A percentile compares a stretch with the other conserved stretches of the same genome.
These are phyloP conservation scores for Roridomyces roridus DNA, from an alignment of 768 basidiomycete genomes.

Conservation along the genomic window DNA sequence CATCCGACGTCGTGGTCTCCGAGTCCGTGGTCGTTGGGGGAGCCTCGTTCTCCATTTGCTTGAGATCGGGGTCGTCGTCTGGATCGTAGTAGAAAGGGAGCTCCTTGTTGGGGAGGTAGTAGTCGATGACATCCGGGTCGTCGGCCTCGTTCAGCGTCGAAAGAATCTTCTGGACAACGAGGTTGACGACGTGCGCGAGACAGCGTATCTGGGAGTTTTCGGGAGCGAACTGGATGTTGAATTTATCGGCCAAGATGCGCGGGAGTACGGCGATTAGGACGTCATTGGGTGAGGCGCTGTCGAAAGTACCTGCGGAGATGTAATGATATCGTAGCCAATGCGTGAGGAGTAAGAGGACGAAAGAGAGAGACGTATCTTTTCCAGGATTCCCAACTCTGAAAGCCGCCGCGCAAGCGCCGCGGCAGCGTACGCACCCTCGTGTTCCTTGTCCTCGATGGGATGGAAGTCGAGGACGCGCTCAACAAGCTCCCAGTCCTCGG, in stretches of 20 bases:
- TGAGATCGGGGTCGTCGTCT: constrained; percentile 27
- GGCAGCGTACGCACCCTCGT: constrained; percentile 38
- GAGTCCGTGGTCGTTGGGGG: background rate
- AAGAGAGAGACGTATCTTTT: constrained; percentile 41
- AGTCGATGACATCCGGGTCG: constrained; percentile 33
- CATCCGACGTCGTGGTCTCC: background rate
- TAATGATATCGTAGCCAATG: constrained; percentile 25
- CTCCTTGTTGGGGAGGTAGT: constrained; percentile 34
- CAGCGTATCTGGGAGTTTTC: constrained; percentile 38
- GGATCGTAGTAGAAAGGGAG: constrained; percentile 36
- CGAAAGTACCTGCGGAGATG: constrained; percentile 26
- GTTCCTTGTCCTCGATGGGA: constrained; percentile 38
- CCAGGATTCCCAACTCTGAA: constrained; percentile 28
- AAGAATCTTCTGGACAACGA: constrained; percentile 42
- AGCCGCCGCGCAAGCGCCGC: constrained; percentile 35
- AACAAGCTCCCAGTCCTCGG: constrained; percentile 40
- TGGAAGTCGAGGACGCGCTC: constrained; percentile 40
- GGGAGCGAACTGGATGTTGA: constrained; percentile 32
- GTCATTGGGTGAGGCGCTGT: constrained; percentile 43
- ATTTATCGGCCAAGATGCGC: constrained; percentile 27
- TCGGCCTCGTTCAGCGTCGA: constrained; percentile 28
- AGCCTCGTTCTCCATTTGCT: constrained; percentile 27
- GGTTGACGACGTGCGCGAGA: constrained; percentile 40
- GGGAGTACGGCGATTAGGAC: constrained; percentile 33
- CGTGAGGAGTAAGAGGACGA: constrained; percentile 3